Percentiles rank a stretch among this genome's conserved stretches.
Evolutionary conservation across 2,329 filamentous ascomycete genomes (phyloP).

Genomic region (Alternaria burnsii): DNA sequence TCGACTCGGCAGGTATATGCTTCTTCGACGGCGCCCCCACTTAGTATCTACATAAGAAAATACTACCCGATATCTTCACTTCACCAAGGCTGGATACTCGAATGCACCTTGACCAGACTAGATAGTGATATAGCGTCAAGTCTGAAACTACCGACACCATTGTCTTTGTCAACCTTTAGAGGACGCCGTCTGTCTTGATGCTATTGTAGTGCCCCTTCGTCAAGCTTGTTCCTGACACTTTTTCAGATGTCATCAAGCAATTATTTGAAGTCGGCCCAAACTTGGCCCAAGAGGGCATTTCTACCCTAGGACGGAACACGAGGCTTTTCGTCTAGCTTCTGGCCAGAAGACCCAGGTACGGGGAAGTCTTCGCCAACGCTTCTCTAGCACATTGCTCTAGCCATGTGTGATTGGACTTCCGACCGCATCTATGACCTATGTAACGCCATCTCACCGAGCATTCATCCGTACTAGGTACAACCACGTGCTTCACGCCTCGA

Average conservation of each 20-base stretch:
- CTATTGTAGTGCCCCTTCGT: conserved; percentile 4
- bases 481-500: neutral
- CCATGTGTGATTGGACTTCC: conserved; percentile 9
- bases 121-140: neutral
- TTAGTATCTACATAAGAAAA: conserved; percentile 13
- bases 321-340: neutral
- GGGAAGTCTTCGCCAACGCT: conserved; percentile 2
- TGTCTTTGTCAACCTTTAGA: conserved; percentile 1
- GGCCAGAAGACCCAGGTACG: neutral
- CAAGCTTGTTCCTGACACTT: conserved; percentile 4
- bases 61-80: conserved; percentile 2
- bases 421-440: conserved; percentile 1
- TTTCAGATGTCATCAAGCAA: conserved; percentile 18
- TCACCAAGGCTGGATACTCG: neutral
- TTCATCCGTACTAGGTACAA: conserved; percentile 6
- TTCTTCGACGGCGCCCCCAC: conserved; percentile 9
- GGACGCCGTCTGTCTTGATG: conserved; percentile 10
- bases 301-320: conserved; percentile 13
- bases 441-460: conserved; percentile 12
- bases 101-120: conserved; percentile 2
- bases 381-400: conserved; percentile 5
- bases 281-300: conserved; percentile 25
- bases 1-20: neutral
- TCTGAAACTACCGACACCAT: neutral
- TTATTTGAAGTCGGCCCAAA: conserved; percentile 11